Evolutionary conservation across 768 basidiomycete genomes (phyloP).

Genomic region (Mycena floridula): DNA sequence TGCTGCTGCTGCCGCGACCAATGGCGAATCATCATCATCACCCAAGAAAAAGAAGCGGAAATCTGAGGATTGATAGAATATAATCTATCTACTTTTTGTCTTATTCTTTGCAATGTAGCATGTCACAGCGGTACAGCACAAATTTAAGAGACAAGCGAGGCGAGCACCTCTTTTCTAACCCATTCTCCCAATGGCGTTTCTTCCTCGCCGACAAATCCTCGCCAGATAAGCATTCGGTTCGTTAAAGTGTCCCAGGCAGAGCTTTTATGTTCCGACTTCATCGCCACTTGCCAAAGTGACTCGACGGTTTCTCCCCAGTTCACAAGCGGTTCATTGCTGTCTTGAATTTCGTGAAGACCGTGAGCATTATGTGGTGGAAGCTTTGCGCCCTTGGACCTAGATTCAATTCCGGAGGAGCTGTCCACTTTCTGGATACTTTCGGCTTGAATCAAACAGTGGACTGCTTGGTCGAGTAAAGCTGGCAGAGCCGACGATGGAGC

Average conservation of each 20-base stretch:
- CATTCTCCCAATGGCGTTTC: slow-evolving; percentile 42
- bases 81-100: not conserved
- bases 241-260: slow-evolving; percentile 48
- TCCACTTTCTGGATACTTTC: not conserved
- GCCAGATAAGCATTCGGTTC: slow-evolving; percentile 50
- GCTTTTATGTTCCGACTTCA: slow-evolving; percentile 27
- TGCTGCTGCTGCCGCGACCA: not conserved
- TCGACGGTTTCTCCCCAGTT: slow-evolving; percentile 51
- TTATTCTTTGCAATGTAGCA: too few species aligned
- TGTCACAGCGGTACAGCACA: too few species aligned
- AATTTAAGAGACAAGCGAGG: too few species aligned
- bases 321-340: slow-evolving; percentile 20
- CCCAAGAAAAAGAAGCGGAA: slow-evolving; percentile 37
- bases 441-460: slow-evolving; percentile 17
- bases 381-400: slow-evolving; percentile 5
- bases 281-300: slow-evolving; percentile 48
- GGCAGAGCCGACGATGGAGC: slow-evolving; percentile 18
- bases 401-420: not conserved
- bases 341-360: slow-evolving; percentile 28
- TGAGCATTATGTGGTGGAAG: slow-evolving; percentile 27
- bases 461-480: slow-evolving; percentile 22
- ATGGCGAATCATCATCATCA: slow-evolving; percentile 4
- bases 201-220: slow-evolving; percentile 34
- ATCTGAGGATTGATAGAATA: slow-evolving; percentile 16
- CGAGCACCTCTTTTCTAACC: slow-evolving; percentile 42